Evolutionary conservation across 1,139 yeast genomes (phyloP).

Genomic region (Hemisphaericaspora subhashii): DNA sequence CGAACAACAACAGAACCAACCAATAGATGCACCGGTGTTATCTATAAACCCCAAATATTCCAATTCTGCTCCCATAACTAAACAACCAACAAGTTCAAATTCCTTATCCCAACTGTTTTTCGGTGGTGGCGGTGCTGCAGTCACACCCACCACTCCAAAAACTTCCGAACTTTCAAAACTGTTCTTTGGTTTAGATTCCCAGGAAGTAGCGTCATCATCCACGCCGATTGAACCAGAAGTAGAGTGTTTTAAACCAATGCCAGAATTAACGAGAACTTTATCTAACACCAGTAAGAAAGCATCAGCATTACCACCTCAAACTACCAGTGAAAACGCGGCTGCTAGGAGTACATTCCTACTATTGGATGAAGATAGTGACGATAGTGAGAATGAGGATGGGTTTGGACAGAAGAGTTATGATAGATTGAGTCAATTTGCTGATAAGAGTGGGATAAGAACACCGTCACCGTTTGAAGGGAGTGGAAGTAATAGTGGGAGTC

Average conservation of each 20-base stretch:
- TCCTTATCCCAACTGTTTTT: constrained; percentile 39
- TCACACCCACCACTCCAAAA: background rate
- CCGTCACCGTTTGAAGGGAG: constrained; percentile 25
- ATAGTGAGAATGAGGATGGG: constrained; percentile 23
- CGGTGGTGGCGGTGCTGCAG: constrained; percentile 14
- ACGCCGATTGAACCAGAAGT: constrained; percentile 7
- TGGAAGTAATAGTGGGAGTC: constrained; percentile 6
- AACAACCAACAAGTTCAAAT: constrained; percentile 44
- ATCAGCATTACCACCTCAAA: constrained; percentile 47
- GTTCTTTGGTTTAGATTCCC: constrained; percentile 29
- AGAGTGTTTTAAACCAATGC: no score
- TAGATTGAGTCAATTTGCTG: constrained; percentile 55
- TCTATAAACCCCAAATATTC: constrained; percentile 38
- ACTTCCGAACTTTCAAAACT: constrained; percentile 19
- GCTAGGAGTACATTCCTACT: constrained; percentile 9
- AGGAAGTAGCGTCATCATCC: no score
- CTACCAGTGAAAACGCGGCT: constrained; percentile 47
- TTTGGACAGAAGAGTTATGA: constrained; percentile 27
- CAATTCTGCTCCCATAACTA: constrained; percentile 31
- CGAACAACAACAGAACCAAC: constrained; percentile 21
- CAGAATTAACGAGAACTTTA: constrained; percentile 15
- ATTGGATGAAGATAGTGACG: constrained; percentile 33
- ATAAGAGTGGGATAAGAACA: constrained; percentile 37
- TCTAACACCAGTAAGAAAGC: constrained; percentile 35
- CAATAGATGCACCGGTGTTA: constrained; percentile 28